Conservation (phyloP, 2,329 filamentous ascomycete species). For the Paradendryphiella salina region DNA sequence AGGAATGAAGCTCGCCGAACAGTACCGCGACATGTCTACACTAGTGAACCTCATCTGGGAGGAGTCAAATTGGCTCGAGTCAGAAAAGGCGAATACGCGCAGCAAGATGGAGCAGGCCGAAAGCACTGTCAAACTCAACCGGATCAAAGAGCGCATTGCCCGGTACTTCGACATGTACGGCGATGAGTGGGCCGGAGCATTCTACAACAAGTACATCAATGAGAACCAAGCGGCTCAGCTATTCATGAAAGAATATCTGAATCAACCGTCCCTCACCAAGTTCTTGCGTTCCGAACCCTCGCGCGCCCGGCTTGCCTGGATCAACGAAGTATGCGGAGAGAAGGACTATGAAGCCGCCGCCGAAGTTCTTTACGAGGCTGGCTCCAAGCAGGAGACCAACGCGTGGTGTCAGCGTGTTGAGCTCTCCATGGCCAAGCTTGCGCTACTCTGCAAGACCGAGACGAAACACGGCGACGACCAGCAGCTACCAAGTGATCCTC, state of each 20-base stretch:
- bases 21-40: slow-evolving; percentile 64
- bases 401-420: slow-evolving; percentile 94
- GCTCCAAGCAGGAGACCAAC: slow-evolving; percentile 71
- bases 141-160: slow-evolving; percentile 50
- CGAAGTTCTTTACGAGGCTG: slow-evolving; percentile 69
- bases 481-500: slow-evolving; percentile 45
- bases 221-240: slow-evolving; percentile 53
- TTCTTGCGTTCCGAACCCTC: slow-evolving; percentile 74
- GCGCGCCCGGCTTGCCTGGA: slow-evolving; percentile 84
- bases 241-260: slow-evolving; percentile 68
- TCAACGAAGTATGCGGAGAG: slow-evolving; percentile 83
- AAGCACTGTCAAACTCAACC: slow-evolving; percentile 48
- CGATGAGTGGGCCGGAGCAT: slow-evolving; percentile 70
- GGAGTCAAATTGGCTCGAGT: slow-evolving; percentile 49
- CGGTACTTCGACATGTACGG: slow-evolving; percentile 66
- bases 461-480: slow-evolving; percentile 50
- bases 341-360: slow-evolving; percentile 75
- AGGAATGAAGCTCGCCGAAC: slow-evolving; percentile 65
- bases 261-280: slow-evolving; percentile 71
- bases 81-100: slow-evolving; percentile 31
- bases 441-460: slow-evolving; percentile 56
- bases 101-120: slow-evolving; percentile 45
- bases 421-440: slow-evolving; percentile 84
- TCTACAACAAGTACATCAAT: slow-evolving; percentile 77
- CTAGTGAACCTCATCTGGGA: slow-evolving; percentile 58